Percentiles rank a stretch among this genome's conserved stretches.
Evolutionary conservation across 75 land plant species (phyloP).

Genomic region (Selaginella moellendorffii): DNA sequence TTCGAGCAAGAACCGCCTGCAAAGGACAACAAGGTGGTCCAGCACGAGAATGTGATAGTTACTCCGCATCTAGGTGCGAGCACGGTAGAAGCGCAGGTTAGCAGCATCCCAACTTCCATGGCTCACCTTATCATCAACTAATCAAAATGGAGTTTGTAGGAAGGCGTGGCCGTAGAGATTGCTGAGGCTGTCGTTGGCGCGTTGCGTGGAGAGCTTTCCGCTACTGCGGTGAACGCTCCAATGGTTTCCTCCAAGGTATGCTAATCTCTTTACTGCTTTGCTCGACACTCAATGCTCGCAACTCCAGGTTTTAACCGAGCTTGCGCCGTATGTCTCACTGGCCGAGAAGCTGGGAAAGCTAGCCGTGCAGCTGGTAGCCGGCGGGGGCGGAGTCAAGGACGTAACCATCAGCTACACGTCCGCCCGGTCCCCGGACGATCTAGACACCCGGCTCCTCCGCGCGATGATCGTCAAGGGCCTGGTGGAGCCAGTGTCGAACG

Average conservation of each 20-base stretch:
- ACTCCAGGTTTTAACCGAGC: neutral
- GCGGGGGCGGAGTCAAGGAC: neutral
- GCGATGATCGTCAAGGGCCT: neutral
- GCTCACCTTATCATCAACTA: neutral
- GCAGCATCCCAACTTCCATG: neutral
- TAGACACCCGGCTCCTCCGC: neutral
- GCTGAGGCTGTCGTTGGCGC: slow-evolving; percentile 77
- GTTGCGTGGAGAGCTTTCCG: slow-evolving; percentile 52
- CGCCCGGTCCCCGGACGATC: neutral
- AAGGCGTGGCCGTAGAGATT: slow-evolving; percentile 67
- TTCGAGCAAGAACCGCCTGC: slow-evolving; percentile 57
- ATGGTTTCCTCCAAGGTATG: slow-evolving; percentile 66
- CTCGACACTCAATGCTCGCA: neutral
- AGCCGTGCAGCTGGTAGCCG: neutral
- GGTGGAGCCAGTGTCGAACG: neutral
- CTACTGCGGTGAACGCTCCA: slow-evolving; percentile 77
- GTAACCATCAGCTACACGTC: too few species aligned
- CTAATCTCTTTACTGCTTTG: neutral
- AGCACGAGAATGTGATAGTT: slow-evolving; percentile 47
- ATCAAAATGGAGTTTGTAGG: slow-evolving; percentile 21
- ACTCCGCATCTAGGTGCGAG: slow-evolving; percentile 73
- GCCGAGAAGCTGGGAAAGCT: neutral
- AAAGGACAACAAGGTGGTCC: slow-evolving; percentile 38
- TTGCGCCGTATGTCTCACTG: neutral
- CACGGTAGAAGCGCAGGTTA: slow-evolving; percentile 65